Evolutionary conservation across 192 early-diverging fungal genomes (phyloP), one percentile per base, ranked within the genome.

Genomic region (Rhizophagus clarus): DNA sequence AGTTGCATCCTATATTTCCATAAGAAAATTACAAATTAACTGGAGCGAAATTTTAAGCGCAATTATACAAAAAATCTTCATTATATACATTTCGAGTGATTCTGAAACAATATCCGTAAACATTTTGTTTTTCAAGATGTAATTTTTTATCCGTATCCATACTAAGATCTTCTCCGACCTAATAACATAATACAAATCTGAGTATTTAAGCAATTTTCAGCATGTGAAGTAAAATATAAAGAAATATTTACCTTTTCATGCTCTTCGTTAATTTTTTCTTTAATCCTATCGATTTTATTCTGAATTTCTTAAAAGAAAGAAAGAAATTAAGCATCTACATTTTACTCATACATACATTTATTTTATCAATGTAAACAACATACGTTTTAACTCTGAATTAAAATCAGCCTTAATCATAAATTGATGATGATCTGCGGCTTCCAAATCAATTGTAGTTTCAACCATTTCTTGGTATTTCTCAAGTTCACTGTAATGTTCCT

Each of bases 391-490:
- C 12, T 84, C 81, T 29, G 89, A 85, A 83, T 97, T 93, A 85
- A 94, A 95, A 49, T 96, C 94, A 0, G 97, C 86, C 61, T 94
- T 94, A 74, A 99, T 92, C 28, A 95, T 83, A 77, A 93, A 98
- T 79, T 97, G 95, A 82, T 98, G 96, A 63, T 87, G 80, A 40
- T 96, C 95, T 0, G 93, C 88, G 40, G 96, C 95, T 12, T 89
- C 90, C 66, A 97, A 83, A 83, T 98, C 98, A 42, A 98, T 90
- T 0, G 94, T 96, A 8, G 93, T 93, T 83, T 98, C 98, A 9
- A 97, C 95, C 80, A 99, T 83, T 47, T 93, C 88, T 80, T 94
- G 88, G 49, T 96, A 83, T 20, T 90, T 92, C 28, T 84, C 85
- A 20, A 98, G 88, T 28, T 91, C 87, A 4, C 74, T 78, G 20